Percentiles rank a stretch among this genome's conserved stretches.
Conservation (phyloP, 305 asterid species). For the Plantago rigida region DNA sequence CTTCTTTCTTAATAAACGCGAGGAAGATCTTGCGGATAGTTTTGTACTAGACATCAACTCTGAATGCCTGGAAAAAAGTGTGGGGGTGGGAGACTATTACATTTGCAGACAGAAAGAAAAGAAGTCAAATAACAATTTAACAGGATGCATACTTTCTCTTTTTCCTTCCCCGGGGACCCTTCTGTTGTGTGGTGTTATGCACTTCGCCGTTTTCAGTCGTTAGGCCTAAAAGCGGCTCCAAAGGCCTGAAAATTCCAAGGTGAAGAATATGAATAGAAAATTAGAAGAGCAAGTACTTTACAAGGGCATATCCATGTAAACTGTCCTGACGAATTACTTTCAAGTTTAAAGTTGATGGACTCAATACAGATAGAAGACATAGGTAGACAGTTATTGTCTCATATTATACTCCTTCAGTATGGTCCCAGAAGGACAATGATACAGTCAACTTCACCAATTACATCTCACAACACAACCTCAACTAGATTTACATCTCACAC, state of each 20-base stretch:
- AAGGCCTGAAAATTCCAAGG: conserved; percentile 40
- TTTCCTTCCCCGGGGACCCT: conserved; percentile 47
- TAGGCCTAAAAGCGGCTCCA: conserved; percentile 45
- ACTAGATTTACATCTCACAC: too few species aligned
- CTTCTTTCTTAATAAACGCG: conserved; percentile 37
- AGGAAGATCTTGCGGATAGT: conserved; percentile 35
- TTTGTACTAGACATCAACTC: conserved; percentile 34
- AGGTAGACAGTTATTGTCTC: background rate
- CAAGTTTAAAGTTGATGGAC: background rate
- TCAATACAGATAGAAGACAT: too few species aligned
- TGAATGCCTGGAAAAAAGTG: conserved; percentile 40
- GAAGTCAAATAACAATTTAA: conserved; percentile 22
- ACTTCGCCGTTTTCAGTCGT: conserved; percentile 36
- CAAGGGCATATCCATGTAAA: background rate
- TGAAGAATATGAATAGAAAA: conserved; percentile 18
- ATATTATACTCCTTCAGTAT: background rate
- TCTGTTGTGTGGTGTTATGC: conserved; percentile 27
- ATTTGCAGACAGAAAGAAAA: conserved; percentile 16
- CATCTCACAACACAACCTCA: too few species aligned
- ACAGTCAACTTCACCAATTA: too few species aligned
- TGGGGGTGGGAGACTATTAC: conserved; percentile 10
- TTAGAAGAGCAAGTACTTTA: conserved; percentile 1
- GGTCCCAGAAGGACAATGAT: background rate
- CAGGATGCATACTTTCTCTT: conserved; percentile 59
- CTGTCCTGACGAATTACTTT: conserved; percentile 1